Conservation (phyloP, 805 yeast species). For the Starmerella stigmatis region DNA sequence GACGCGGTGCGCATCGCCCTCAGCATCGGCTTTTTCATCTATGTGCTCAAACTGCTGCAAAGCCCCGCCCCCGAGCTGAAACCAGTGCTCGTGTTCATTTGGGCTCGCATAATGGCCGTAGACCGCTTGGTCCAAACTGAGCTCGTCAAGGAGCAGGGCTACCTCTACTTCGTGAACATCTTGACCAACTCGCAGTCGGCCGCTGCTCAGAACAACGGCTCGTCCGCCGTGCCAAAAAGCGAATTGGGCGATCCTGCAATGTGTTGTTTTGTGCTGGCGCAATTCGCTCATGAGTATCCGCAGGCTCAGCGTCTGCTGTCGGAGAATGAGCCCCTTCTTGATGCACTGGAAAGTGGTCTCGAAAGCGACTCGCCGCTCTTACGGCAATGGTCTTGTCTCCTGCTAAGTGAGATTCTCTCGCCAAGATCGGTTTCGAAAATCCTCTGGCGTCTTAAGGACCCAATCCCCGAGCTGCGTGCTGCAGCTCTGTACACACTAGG, state of each 20-base stretch:
- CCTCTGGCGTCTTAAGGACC: constrained; percentile 58
- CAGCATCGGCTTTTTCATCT: constrained; percentile 92
- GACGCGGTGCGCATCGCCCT: constrained; percentile 93
- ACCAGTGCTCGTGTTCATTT: constrained; percentile 87
- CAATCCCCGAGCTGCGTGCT: constrained; percentile 90
- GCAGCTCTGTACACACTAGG: constrained; percentile 68
- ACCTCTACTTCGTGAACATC: constrained; percentile 73
- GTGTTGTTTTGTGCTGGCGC: constrained; percentile 81
- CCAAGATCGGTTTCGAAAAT: constrained; percentile 34
- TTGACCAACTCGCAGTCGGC: constrained; percentile 32
- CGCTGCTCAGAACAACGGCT: background rate
- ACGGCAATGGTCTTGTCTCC: constrained; percentile 82
- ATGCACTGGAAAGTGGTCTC: constrained; percentile 47
- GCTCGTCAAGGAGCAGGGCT: constrained; percentile 81
- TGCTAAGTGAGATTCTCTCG: constrained; percentile 17
- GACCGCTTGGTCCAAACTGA: constrained; percentile 88
- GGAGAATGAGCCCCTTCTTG: constrained; percentile 52
- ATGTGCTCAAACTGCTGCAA: constrained; percentile 77
- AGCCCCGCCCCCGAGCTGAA: constrained; percentile 92
- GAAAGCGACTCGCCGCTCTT: constrained; percentile 72
- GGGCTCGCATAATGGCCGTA: constrained; percentile 97
- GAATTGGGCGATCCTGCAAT: constrained; percentile 54
- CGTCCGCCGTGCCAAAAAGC: background rate
- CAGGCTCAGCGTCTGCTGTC: constrained; percentile 74
- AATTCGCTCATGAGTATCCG: constrained; percentile 70